Conservation (phyloP, 1,284 basidiomycete species). For the Marasmius sp. region DNA sequence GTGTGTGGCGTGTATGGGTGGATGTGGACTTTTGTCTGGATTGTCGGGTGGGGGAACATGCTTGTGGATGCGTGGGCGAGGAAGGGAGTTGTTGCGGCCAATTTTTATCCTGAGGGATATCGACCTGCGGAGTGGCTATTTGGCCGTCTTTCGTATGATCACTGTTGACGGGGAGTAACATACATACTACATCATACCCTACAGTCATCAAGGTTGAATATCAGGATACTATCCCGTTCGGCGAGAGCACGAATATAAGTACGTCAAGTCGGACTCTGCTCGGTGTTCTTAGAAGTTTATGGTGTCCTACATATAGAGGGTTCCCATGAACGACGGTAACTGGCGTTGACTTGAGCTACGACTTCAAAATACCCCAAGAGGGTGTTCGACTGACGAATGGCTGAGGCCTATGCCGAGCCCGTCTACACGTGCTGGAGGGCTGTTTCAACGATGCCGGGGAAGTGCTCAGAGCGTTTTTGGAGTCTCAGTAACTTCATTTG, state of each 20-base stretch:
- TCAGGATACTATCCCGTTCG: too few species aligned
- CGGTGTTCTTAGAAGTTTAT: too few species aligned
- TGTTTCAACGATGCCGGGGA: too few species aligned
- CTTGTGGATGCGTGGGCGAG: constrained; percentile 53
- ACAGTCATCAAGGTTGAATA: constrained; percentile 91
- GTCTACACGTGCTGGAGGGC: too few species aligned
- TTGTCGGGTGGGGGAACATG: constrained; percentile 42
- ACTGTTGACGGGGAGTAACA: neutral
- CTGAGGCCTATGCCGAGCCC: too few species aligned
- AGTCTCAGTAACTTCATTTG: constrained; percentile 56
- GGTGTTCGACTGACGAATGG: too few species aligned
- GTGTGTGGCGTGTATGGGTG: constrained; percentile 48
- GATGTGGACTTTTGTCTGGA: constrained; percentile 49
- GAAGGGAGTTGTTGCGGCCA: constrained; percentile 42
- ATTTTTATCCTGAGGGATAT: constrained; percentile 31
- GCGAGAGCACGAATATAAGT: constrained; percentile 36
- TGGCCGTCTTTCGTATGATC: neutral
- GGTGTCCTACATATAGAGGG: too few species aligned
- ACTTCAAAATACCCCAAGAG: too few species aligned
- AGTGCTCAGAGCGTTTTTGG: constrained; percentile 54
- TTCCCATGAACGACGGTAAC: too few species aligned
- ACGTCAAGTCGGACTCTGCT: too few species aligned
- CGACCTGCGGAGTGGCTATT: constrained; percentile 11
- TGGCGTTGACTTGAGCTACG: too few species aligned
- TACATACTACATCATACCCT: constrained; percentile 61